These are phyloP conservation scores for Ophiocordyceps camponoti-leonardi DNA, from an alignment of 2,329 filamentous ascomycete genomes.

Conservation along the genomic window DNA sequence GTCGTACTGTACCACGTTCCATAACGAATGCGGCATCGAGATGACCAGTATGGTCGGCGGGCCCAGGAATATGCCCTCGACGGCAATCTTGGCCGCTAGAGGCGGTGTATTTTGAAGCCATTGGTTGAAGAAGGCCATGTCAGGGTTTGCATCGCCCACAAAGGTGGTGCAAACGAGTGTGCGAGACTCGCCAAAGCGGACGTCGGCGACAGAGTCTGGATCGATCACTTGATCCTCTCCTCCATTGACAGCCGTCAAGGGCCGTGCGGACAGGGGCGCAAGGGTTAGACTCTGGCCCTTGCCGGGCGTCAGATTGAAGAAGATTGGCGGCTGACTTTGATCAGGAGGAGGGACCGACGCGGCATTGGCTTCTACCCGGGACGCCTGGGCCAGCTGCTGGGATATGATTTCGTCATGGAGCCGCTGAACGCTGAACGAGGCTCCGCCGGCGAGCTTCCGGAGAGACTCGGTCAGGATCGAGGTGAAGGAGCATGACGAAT, in stretches of 20 bases:
- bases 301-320: conserved; percentile 37
- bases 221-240: conserved; percentile 25
- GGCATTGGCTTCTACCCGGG: conserved; percentile 25
- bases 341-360: conserved; percentile 14
- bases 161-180: conserved; percentile 52
- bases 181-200: conserved; percentile 44
- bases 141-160: conserved; percentile 45
- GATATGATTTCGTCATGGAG: conserved; percentile 38
- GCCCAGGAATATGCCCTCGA: conserved; percentile 52
- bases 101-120: conserved; percentile 45
- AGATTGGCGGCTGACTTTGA: conserved; percentile 25
- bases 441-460: conserved; percentile 30
- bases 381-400: conserved; percentile 23
- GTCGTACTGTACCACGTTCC: conserved; percentile 47
- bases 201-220: conserved; percentile 29
- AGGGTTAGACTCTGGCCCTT: conserved; percentile 36
- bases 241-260: conserved; percentile 11
- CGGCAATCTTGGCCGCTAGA: conserved; percentile 38
- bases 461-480: conserved; percentile 38
- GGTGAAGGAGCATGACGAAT: conserved; percentile 38
- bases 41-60: conserved; percentile 49
- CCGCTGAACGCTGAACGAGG: conserved; percentile 37
- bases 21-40: conserved; percentile 46
- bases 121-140: conserved; percentile 49
- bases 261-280: conserved; percentile 23